These are phyloP conservation scores for Globisporangium heterothallicum DNA, from an alignment of 352 stramenopile species.

Conservation along the genomic window DNA sequence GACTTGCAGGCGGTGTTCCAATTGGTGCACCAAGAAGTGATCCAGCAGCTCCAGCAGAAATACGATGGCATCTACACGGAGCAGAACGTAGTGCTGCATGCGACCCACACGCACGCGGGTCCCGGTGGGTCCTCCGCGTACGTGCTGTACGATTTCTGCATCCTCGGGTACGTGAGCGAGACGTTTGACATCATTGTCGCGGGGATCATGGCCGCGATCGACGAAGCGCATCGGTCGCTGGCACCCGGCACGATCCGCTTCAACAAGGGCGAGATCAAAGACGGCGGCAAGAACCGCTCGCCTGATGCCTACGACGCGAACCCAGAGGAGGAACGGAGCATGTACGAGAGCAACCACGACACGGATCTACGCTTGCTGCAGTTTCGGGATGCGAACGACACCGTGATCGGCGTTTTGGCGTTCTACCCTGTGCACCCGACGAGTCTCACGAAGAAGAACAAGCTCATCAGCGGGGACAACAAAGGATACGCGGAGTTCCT, in stretches of 20 bases:
- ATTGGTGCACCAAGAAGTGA: slow-evolving; percentile 14
- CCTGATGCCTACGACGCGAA: slow-evolving; percentile 69
- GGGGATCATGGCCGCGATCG: slow-evolving; percentile 54
- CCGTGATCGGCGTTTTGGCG: slow-evolving; percentile 43
- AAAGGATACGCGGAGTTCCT: slow-evolving; percentile 49
- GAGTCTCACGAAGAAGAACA: slow-evolving; percentile 63
- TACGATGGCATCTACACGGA: slow-evolving; percentile 29
- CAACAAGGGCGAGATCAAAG: slow-evolving; percentile 19
- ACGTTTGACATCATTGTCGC: slow-evolving; percentile 58
- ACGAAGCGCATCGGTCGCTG: slow-evolving; percentile 43
- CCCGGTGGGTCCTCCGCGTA: slow-evolving; percentile 71
- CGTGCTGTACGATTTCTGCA: slow-evolving; percentile 51
- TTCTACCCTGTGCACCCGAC: slow-evolving; percentile 74
- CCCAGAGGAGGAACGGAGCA: slow-evolving; percentile 35
- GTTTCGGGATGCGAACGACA: slow-evolving; percentile 29
- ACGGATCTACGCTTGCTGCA: slow-evolving; percentile 58
- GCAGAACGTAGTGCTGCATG: slow-evolving; percentile 64
- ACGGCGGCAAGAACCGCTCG: slow-evolving; percentile 57
- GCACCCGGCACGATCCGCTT: slow-evolving; percentile 32
- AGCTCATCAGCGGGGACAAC: slow-evolving; percentile 73
- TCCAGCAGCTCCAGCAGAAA: background rate
- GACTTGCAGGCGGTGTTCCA: slow-evolving; percentile 14
- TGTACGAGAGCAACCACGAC: slow-evolving; percentile 59
- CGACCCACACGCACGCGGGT: slow-evolving; percentile 73
- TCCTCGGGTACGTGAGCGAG: slow-evolving; percentile 31